Evolutionary conservation across 2,329 filamentous ascomycete genomes (phyloP), one percentile per base, ranked within the genome.

Genomic region (Phyllosticta capitalensis): DNA sequence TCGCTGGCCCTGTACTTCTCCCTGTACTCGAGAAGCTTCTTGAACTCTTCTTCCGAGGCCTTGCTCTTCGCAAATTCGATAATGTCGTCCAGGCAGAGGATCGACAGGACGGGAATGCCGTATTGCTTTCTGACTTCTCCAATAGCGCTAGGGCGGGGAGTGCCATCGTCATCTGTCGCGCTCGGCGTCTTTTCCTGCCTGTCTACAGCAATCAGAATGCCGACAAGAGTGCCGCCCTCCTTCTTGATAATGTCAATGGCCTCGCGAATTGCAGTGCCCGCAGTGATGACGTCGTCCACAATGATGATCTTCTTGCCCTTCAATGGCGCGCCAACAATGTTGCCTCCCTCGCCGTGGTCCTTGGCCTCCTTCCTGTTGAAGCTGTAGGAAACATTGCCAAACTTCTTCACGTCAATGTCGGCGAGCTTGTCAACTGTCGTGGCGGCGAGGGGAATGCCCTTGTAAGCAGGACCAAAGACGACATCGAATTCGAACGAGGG

Each of bases 331-430:
- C 94, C 94, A 14, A 97, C 92, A 68, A 97, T 95, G 71, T 84
- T 88, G 52, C 94, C 92, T 33, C 92, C 92, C 76, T 99, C 94
- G 52, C 94, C 92, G 73, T 97, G 92, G 69, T 90, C 89, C 79
- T 97, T 97, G 68, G 87, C 89, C 77, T 97, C 94, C 77, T 97
- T 97, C 69, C 94, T 85, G 76, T 97, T 95, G 77, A 95, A 97
- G 33, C 86, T 87, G 77, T 96, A 97, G 69, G 86, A 89, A 60
- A 89, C 80, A 51, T 81, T 75, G 59, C 83, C 83, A 74, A 88
- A 94, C 63, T 80, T 83, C 55, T 77, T 74, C 19, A 82, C 77
- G 63, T 90, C 85, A 10, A 91, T 76, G 67, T 86, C 82, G 57
- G 84, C 83, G 12, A 97, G 83, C 72, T 91, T 88, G 70, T 89